These are phyloP conservation scores for Reutealis trisperma DNA, from an alignment of 345 rosid genomes.

Conservation along the genomic window DNA sequence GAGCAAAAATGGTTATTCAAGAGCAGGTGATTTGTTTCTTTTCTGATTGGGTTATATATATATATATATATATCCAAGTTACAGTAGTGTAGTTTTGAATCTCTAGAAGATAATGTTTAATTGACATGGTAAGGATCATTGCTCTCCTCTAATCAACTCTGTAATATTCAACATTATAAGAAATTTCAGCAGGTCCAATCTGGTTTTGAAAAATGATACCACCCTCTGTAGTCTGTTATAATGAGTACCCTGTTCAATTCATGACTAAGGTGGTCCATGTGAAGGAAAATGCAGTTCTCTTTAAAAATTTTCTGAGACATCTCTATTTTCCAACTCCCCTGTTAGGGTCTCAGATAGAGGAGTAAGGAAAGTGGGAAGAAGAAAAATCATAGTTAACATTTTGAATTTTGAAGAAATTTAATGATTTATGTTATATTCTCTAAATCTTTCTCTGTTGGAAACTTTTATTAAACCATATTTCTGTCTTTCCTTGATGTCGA, in stretches of 20 bases:
- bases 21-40: conserved; percentile 62
- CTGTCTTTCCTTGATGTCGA: too few relatives aligned
- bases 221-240: neutral
- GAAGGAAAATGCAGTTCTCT: neutral
- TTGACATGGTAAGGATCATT: neutral
- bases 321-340: neutral
- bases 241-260: too few relatives aligned
- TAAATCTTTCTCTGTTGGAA: too few relatives aligned
- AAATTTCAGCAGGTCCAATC: neutral
- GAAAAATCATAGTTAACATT: neutral
- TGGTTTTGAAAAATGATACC: too few relatives aligned
- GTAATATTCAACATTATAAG: neutral
- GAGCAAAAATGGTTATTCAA: conserved; percentile 67
- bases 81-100: neutral
- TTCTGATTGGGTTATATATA: neutral
- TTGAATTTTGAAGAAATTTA: neutral
- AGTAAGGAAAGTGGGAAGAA: neutral
- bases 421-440: neutral
- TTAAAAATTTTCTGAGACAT: neutral
- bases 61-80: neutral
- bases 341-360: neutral
- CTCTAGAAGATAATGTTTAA: neutral
- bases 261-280: neutral
- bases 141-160: neutral
- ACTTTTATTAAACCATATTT: too few relatives aligned